phyloP scores from a whole-genome alignment of 176 grass and related monocot species.

The Cenchrus fungigraminus region DNA sequence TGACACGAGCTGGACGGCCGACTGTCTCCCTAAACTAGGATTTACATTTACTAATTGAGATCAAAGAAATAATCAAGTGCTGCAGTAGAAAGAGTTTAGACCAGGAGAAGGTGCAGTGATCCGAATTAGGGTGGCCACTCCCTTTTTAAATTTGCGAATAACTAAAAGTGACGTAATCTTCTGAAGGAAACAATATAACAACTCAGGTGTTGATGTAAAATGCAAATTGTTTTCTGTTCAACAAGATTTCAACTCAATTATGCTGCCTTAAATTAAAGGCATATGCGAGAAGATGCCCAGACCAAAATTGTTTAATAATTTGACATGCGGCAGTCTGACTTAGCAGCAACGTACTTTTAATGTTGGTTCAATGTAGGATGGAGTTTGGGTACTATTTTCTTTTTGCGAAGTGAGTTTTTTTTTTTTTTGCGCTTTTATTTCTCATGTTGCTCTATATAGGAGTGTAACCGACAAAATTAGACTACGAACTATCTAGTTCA shows the following conservation, averaged over 20 bases:
- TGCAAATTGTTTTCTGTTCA: not conserved
- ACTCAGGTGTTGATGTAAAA: not conserved
- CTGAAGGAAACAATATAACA: not conserved
- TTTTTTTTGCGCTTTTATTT: not conserved
- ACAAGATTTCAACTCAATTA: not conserved
- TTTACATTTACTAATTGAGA: not conserved
- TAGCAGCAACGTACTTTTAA: not conserved
- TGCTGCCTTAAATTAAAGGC: not conserved
- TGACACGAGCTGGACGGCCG: not conserved
- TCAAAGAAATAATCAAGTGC: not conserved
- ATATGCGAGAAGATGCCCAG: not conserved
- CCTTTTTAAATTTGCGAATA: no score
- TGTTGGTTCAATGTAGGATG: slow-evolving; percentile 1
- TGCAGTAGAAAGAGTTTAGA: not conserved
- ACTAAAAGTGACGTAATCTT: not conserved
- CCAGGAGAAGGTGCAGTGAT: not conserved
- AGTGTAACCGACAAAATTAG: not conserved
- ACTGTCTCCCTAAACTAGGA: not conserved
- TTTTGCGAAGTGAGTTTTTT: no score
- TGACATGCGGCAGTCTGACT: not conserved
- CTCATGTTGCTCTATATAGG: slow-evolving; percentile 6
- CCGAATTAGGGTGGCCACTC: not conserved
- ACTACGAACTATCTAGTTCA: slow-evolving; percentile 1
- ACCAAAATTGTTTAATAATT: not conserved
- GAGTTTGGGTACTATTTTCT: slow-evolving; percentile 11